Evolutionary conservation across 192 early-diverging fungal species (phyloP), one percentile per base, ranked within the genome.

Genomic region (Coemansia sp.): DNA sequence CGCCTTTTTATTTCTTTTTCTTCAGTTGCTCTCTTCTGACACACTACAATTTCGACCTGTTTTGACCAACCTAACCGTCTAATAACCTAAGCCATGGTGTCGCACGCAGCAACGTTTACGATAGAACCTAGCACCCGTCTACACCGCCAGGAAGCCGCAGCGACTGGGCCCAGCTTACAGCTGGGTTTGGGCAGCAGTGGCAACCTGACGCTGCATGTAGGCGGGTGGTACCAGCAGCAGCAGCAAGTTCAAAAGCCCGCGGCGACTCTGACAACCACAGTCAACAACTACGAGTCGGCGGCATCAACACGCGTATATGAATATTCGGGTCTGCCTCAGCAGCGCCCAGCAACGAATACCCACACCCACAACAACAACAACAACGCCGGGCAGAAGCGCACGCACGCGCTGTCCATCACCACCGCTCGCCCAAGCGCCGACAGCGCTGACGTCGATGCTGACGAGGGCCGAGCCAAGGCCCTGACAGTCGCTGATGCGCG

Each of bases 61-160:
- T 60, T 60, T 60, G 55, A 59, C 29, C 55, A 29, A 18, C 12
- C 29, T 5, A 34, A 34, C 57, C 57, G 31, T 16, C 57, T 18
- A 41, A 20, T 27, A 65, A 46, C 40, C 11, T 65, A 64, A 42
- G 52, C 61, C 29, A 84, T 84, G 82, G 82, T 74, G 24, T 73
- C 59, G 44, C 63, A 67, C 62, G 65, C 71, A 4, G 63, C 60
- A 46, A 63, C 62, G 29, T 70, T 59, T 76, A 33, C 49, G 68
- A 84, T 79, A 79, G 82, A 84, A 72, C 60, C 82, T 61, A 79
- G 61, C 82, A 70, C 82, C 82, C 82, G 82, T 74, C 82, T 84
- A 79, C 82, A 84, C 77, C 77, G 65, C 55, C 77, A 76, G 71
- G 82, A 54, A 43, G 82, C 77, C 41, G 66, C 61, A 9, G 20